Evolutionary conservation across 371 early-diverging fungal species (phyloP).

Genomic region (Nematocida sp.): DNA sequence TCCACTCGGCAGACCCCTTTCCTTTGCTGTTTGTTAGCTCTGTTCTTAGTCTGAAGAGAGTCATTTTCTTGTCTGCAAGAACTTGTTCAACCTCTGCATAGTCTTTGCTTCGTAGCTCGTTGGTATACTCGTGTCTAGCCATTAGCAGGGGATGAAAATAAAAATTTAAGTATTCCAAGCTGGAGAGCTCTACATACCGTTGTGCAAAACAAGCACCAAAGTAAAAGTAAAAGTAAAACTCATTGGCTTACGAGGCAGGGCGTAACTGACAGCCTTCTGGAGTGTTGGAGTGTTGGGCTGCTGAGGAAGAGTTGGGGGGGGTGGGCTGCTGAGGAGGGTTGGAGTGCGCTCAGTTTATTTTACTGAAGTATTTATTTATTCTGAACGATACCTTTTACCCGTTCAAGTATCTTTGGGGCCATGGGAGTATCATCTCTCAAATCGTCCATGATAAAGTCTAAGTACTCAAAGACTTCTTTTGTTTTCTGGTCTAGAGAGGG

Average conservation of each 20-base stretch:
- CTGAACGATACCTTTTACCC: background rate
- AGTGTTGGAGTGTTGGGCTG: no score
- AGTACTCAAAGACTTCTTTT: slow-evolving; percentile 29
- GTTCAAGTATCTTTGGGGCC: slow-evolving; percentile 27
- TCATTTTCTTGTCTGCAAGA: slow-evolving; percentile 49
- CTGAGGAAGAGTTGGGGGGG: no score
- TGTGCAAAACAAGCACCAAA: no score
- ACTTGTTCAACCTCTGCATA: slow-evolving; percentile 12
- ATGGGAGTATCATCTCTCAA: slow-evolving; percentile 36
- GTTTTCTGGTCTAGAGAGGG: background rate
- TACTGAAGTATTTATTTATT: slow-evolving; percentile 32
- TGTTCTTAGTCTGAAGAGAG: slow-evolving; percentile 29
- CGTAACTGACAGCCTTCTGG: no score
- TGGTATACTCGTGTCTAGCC: slow-evolving; percentile 26
- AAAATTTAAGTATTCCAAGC: slow-evolving; percentile 11
- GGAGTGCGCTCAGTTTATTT: background rate
- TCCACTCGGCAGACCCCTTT: slow-evolving; percentile 36
- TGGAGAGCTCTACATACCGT: no score
- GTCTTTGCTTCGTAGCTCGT: slow-evolving; percentile 26
- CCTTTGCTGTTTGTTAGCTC: background rate
- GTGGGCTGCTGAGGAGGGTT: background rate
- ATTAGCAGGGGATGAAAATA: slow-evolving; percentile 45
- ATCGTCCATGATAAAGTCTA: slow-evolving; percentile 36
- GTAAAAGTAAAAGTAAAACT: no score
- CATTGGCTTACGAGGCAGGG: no score